Percentiles rank a stretch among this genome's conserved stretches.
These are phyloP conservation scores for Kuraishia borneana DNA, from an alignment of 805 yeast genomes.

Conservation along the genomic window DNA sequence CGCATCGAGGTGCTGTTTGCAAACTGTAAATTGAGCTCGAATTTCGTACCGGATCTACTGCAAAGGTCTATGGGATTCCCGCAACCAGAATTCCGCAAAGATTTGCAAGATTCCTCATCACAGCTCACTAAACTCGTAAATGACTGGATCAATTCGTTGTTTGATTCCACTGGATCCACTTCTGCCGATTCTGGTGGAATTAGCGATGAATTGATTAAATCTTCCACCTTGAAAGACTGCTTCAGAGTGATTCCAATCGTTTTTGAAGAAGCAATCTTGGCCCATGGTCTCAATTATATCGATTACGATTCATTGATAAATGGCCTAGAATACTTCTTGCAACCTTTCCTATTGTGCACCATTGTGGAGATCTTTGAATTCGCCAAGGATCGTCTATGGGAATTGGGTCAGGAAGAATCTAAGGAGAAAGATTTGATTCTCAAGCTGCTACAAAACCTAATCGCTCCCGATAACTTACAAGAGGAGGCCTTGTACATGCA, in stretches of 20 bases:
- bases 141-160: constrained; percentile 74
- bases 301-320: constrained; percentile 52
- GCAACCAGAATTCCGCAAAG: constrained; percentile 1
- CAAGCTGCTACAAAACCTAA: neutral
- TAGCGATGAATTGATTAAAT: constrained; percentile 69
- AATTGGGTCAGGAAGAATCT: neutral
- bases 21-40: neutral
- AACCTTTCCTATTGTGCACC: constrained; percentile 52
- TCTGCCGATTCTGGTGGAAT: constrained; percentile 47
- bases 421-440: neutral
- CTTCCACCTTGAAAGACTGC: constrained; percentile 56
- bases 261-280: constrained; percentile 59
- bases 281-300: constrained; percentile 43
- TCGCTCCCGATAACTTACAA: neutral
- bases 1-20: neutral
- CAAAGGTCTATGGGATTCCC: neutral
- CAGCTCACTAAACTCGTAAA: constrained; percentile 24
- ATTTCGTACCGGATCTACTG: neutral
- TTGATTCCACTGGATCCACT: constrained; percentile 29
- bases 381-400: neutral
- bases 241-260: constrained; percentile 62
- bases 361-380: constrained; percentile 1
- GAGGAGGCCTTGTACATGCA: constrained; percentile 2
- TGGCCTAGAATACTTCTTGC: constrained; percentile 81
- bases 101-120: constrained; percentile 12